Evolutionary conservation across 176 grass and related monocot genomes (phyloP), one percentile per base, ranked within the genome.

Genomic region (Luzula sylvatica): DNA sequence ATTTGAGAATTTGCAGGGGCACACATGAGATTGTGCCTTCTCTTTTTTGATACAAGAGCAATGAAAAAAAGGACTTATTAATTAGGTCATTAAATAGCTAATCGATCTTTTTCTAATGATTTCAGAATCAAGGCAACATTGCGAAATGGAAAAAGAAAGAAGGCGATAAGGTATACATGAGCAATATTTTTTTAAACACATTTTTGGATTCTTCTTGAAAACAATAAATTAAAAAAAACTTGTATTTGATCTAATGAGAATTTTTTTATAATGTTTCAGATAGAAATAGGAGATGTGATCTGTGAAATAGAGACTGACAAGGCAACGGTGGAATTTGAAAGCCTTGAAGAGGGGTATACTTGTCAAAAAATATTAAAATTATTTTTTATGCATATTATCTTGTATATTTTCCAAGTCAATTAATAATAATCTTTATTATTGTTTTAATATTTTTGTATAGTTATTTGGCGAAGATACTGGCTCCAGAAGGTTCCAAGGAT

Each of bases 281-380:
- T 98, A 68, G 85, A 84, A 26, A 58, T 98, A 66, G 92, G 85
- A 60, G 92, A 98, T 65, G 92, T 90, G 50, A 55, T 98, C 26
- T 98, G 92, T 20, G 92, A 98, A 70, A 98, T 98, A 74, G 92
- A 98, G 71, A 98, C 85, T 60, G 92, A 98, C 66, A 98, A 98
- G 75, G 92, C 92, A 43, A 87, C 79, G 17, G 73, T 96, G 30
- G 92, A 98, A 63, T 90, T 98, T 69, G 92, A 98, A 73, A 61
- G 78, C 66, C 85, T 86, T 23, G 92, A 98, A 79, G 92, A 98
- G 51, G 92, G 92, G 85, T 98, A 96, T 73, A 71, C 42, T 58
- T 19, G 59, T 48, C 28, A 46, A n/a, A 28, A 12, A 19, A 14
- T 47, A 45, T 15, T 29, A 3, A 7, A 15, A 12, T 23, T 67